Evolutionary conservation across 768 basidiomycete genomes (phyloP).

Genomic region (Lactarius evosmus): DNA sequence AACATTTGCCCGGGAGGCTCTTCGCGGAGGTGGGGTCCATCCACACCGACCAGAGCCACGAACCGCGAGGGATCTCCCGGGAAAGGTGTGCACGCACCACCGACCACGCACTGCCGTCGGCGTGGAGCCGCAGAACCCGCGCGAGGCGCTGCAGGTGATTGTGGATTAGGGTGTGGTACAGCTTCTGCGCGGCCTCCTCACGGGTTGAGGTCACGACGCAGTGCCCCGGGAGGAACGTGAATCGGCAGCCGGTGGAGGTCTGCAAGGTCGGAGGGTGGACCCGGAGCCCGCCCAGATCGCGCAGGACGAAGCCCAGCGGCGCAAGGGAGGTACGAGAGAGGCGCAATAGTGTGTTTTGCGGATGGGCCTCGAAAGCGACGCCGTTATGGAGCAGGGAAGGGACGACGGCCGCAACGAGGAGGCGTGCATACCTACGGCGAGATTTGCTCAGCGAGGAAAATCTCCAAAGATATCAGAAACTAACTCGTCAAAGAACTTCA

Average conservation of each 20-base stretch:
- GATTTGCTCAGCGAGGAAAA: not conserved
- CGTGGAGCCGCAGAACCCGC: constrained; percentile 50
- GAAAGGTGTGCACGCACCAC: constrained; percentile 47
- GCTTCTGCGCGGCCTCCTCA: constrained; percentile 52
- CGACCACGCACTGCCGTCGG: constrained; percentile 50
- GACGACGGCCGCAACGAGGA: constrained; percentile 51
- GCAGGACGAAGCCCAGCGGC: constrained; percentile 50
- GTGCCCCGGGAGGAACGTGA: constrained; percentile 52
- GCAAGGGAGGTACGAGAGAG: constrained; percentile 43
- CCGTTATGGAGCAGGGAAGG: constrained; percentile 53
- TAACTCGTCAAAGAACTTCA: constrained; percentile 47
- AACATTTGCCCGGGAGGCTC: constrained; percentile 50
- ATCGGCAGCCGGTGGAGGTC: constrained; percentile 47
- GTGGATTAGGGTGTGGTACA: constrained; percentile 59
- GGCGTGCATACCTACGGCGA: constrained; percentile 44
- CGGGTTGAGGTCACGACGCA: constrained; percentile 47
- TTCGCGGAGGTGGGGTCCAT: constrained; percentile 27
- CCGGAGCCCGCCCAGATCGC: constrained; percentile 56
- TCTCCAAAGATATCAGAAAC: constrained; percentile 8
- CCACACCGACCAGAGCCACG: constrained; percentile 49
- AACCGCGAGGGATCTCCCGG: constrained; percentile 43
- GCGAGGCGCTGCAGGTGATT: constrained; percentile 58
- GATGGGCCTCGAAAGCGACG: constrained; percentile 60
- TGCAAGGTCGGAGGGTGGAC: constrained; percentile 50
- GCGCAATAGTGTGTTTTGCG: constrained; percentile 53